These are phyloP conservation scores for Aspergillus fructus DNA, from an alignment of 2,329 filamentous ascomycete genomes.

Conservation along the genomic window DNA sequence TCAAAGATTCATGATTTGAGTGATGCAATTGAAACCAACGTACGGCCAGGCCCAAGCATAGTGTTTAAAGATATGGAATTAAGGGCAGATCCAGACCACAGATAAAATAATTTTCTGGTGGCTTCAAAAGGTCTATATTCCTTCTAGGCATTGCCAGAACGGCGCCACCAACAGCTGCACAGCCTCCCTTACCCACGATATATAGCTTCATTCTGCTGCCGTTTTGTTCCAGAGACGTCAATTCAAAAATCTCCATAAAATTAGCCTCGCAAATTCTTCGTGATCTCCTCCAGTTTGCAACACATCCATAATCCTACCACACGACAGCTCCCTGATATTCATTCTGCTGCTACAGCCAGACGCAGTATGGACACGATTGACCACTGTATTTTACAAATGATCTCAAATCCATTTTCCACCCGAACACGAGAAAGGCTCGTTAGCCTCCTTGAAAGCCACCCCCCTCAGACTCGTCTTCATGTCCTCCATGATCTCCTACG, in stretches of 20 bases:
- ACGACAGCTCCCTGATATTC: background rate
- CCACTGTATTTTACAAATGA: background rate
- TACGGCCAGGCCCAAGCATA: too few relatives aligned
- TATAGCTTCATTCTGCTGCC: background rate
- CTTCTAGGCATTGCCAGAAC: background rate
- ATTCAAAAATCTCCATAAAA: background rate
- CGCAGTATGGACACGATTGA: background rate
- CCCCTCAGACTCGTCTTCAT: background rate
- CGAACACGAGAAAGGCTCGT: background rate
- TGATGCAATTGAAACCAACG: too few relatives aligned
- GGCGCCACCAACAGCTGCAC: background rate
- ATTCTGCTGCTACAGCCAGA: background rate
- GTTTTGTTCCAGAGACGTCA: background rate
- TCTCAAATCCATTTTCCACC: background rate
- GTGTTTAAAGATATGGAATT: too few relatives aligned
- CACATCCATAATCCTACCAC: background rate
- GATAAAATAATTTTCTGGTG: background rate
- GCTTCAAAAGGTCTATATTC: background rate
- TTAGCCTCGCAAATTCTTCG: background rate
- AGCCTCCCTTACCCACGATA: background rate
- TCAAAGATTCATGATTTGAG: too few relatives aligned
- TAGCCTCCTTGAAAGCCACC: background rate
- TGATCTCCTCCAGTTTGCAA: background rate
- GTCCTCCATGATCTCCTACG: background rate
- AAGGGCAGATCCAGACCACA: background rate